Evolutionary conservation across 179 eudicot species (phyloP).

Genomic region (Pouteria campechiana): DNA sequence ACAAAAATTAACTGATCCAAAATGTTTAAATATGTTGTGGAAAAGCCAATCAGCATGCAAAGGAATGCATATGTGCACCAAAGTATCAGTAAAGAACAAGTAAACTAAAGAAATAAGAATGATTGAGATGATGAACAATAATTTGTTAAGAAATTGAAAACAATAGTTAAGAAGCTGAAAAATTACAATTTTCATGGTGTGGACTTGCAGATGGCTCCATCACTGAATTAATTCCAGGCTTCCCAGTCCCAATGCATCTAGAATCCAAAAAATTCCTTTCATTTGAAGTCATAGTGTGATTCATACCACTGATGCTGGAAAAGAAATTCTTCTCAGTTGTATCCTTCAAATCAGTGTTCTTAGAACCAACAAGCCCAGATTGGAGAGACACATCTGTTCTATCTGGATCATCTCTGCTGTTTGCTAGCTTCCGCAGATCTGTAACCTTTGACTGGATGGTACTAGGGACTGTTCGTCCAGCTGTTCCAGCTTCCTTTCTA

Average conservation of each 20-base stretch:
- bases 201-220: conserved; percentile 32
- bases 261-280: conserved; percentile 52
- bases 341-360: conserved; percentile 30
- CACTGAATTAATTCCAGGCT: conserved; percentile 29
- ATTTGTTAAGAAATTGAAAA: not conserved
- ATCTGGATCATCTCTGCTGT: conserved; percentile 48
- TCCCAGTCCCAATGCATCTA: conserved; percentile 28
- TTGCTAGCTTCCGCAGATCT: conserved; percentile 41
- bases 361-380: conserved; percentile 31
- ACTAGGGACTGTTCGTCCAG: conserved; percentile 42
- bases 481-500: conserved; percentile 48
- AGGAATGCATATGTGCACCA: no score
- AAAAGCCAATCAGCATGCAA: no score
- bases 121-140: no score
- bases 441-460: conserved; percentile 43
- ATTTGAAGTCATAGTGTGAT: conserved; percentile 17
- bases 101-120: no score
- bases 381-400: conserved; percentile 24
- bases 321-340: conserved; percentile 26
- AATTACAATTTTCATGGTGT: conserved; percentile 65
- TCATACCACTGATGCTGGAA: conserved; percentile 29
- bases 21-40: no score
- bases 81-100: no score
- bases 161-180: conserved; percentile 4
- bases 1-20: no score